These are phyloP conservation scores for Phylloporus rhodoxanthus DNA, from an alignment of 768 basidiomycete species.

Conservation along the genomic window DNA sequence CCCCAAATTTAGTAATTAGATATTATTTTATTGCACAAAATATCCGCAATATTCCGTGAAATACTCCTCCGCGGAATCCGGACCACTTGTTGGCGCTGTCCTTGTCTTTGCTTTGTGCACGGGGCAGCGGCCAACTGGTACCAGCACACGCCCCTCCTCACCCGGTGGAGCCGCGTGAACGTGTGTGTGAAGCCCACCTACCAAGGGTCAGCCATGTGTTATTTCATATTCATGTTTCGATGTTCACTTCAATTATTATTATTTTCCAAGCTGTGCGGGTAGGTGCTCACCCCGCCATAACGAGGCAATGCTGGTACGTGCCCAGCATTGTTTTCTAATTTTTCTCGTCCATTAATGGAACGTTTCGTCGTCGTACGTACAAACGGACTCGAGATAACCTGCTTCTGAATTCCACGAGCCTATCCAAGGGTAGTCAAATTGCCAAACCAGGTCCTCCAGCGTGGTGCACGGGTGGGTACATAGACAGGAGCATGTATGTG, in stretches of 20 bases:
- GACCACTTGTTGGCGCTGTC: background rate
- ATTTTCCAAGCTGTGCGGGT: background rate
- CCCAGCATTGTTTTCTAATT: slow-evolving; percentile 1
- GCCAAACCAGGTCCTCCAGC: slow-evolving; percentile 3
- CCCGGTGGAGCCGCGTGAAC: slow-evolving; percentile 20
- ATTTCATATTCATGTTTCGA: slow-evolving; percentile 1
- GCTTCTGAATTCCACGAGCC: slow-evolving; percentile 4
- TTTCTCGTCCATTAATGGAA: background rate
- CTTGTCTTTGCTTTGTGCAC: background rate
- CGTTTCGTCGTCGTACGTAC: slow-evolving; percentile 8
- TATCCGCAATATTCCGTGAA: background rate
- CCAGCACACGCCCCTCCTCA: slow-evolving; percentile 13
- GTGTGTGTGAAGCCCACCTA: slow-evolving; percentile 24
- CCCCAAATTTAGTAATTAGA: slow-evolving; percentile 10
- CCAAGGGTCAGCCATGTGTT: slow-evolving; percentile 5
- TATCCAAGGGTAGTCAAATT: background rate
- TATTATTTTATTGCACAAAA: slow-evolving; percentile 8
- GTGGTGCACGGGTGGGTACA: background rate
- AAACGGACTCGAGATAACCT: background rate
- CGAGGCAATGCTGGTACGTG: background rate
- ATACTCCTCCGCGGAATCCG: background rate
- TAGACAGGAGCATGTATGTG: slow-evolving; percentile 3
- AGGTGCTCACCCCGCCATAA: slow-evolving; percentile 1
- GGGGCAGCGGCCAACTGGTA: background rate
- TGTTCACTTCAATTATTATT: background rate